Conservation (phyloP, 129 eudicot species). For the Flaveria brownii region DNA sequence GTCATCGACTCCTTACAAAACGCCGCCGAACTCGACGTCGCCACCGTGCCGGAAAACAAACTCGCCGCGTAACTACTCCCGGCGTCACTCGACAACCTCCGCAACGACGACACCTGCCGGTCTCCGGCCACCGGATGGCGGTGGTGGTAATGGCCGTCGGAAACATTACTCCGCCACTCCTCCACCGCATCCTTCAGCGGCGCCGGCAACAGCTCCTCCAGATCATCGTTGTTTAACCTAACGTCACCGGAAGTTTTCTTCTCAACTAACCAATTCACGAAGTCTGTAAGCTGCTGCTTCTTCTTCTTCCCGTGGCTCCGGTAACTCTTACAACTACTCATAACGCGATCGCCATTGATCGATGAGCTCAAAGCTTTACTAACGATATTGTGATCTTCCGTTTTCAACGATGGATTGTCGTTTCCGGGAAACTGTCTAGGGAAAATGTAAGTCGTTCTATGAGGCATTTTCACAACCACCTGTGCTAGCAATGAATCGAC, state of each 20-base stretch:
- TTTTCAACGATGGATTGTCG: slow-evolving; percentile 28
- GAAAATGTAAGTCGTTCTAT: slow-evolving; percentile 77
- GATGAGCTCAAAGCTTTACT: slow-evolving; percentile 35
- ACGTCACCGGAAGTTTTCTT: slow-evolving; percentile 42
- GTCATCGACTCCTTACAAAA: slow-evolving; percentile 42
- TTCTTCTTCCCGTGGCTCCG: slow-evolving; percentile 37
- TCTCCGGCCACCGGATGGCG: slow-evolving; percentile 32
- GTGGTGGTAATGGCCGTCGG: slow-evolving; percentile 13
- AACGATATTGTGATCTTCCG: slow-evolving; percentile 33
- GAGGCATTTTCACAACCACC: slow-evolving; percentile 62
- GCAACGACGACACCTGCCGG: slow-evolving; percentile 46
- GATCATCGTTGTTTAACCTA: slow-evolving; percentile 40
- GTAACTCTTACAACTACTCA: slow-evolving; percentile 13
- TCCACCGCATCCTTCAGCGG: slow-evolving; percentile 32
- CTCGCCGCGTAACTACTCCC: slow-evolving; percentile 71
- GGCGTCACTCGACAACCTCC: slow-evolving; percentile 61
- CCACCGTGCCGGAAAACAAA: slow-evolving; percentile 67
- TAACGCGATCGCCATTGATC: slow-evolving; percentile 31
- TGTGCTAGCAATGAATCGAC: too few relatives aligned
- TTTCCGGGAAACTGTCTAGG: slow-evolving; percentile 73
- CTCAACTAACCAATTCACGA: slow-evolving; percentile 72
- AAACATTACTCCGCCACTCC: slow-evolving; percentile 17
- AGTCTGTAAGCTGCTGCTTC: slow-evolving; percentile 59
- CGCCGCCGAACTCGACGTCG: slow-evolving; percentile 47
- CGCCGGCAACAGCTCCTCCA: slow-evolving; percentile 40